Base-by-base conservation (phyloP, 2,329 filamentous ascomycete species). In the Chalaropsis ovoidea region DNA sequence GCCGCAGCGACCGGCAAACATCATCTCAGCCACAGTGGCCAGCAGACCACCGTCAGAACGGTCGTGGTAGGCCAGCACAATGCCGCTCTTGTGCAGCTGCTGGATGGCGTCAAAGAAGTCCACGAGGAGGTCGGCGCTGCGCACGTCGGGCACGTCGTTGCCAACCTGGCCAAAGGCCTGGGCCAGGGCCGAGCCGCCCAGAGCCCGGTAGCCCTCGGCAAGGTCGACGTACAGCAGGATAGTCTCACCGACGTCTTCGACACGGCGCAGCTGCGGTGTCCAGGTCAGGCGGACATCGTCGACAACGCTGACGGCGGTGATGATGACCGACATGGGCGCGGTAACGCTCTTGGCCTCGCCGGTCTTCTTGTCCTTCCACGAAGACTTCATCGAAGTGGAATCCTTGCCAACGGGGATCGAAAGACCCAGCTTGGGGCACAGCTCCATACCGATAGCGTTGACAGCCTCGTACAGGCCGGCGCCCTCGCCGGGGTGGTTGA, bases 351-450 rank as follows among this genome's bases (percentile, higher is more conserved):
- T 94, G 15, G 81, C 77, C 68, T 88, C 81, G 19, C 84, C 82
- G 39, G 79, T 83, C 66, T 82, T 78, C 68, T 79, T 78, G 70
- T 93, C 88, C 72, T 85, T 88, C 94, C 94, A 97, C 65, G 90
- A 90, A 72, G 95, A 93, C 80, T 96, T 96, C 94, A 99, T 97
- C 2, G 92, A 96, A 76, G 95, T 96, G 0, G 93, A 97, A 75
- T 99, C 94, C 77, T 99, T 97, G 65, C 94, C 94, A 8, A 97
- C 94, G 3, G 94, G 94, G 67, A 99, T 97, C 66, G 88, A 90
- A 68, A 99, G 85, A 42, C 89, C 90, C n/a, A 97, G 81, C 71
- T 88, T 81, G 1, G 91, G 91, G 76, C 94, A 99, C 8, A 99
- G 80, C 61, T 95, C 88, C 84, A 96, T 87, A 61, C 92, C 92